These are phyloP conservation scores for Boletus rubropictus DNA, from an alignment of 768 basidiomycete species.

Conservation along the genomic window DNA sequence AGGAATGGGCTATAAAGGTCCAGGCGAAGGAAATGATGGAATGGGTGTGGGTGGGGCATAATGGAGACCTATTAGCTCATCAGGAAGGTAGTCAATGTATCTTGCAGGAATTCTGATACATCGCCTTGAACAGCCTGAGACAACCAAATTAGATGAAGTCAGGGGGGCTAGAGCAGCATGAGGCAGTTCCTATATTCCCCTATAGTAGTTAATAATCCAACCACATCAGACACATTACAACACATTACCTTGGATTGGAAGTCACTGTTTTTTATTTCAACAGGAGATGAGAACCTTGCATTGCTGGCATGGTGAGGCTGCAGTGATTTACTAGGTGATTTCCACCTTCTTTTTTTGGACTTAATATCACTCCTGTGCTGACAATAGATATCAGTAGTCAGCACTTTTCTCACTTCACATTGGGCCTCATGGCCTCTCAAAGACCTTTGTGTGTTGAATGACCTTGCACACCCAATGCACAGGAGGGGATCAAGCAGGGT, in stretches of 20 bases:
- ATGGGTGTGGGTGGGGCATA: background rate
- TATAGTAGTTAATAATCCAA: background rate
- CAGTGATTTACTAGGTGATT: background rate
- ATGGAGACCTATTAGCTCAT: background rate
- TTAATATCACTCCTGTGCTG: background rate
- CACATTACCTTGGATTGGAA: background rate
- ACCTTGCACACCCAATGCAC: background rate
- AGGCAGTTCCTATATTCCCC: background rate
- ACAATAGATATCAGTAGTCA: background rate
- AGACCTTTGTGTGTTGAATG: background rate
- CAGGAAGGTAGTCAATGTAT: background rate
- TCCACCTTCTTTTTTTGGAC: background rate
- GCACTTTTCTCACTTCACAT: background rate
- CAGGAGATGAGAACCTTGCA: background rate
- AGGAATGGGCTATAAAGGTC: background rate
- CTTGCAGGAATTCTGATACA: background rate
- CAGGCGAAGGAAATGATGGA: background rate
- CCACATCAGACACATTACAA: background rate
- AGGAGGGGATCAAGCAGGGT: background rate
- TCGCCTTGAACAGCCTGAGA: background rate
- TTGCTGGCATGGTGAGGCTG: background rate
- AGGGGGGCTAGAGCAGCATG: background rate
- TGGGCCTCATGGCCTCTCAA: background rate
- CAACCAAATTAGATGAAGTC: background rate
- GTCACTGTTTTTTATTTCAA: background rate